These are phyloP conservation scores for Aegilops longissima DNA, from an alignment of 176 grass and related monocot species.

Conservation along the genomic window DNA sequence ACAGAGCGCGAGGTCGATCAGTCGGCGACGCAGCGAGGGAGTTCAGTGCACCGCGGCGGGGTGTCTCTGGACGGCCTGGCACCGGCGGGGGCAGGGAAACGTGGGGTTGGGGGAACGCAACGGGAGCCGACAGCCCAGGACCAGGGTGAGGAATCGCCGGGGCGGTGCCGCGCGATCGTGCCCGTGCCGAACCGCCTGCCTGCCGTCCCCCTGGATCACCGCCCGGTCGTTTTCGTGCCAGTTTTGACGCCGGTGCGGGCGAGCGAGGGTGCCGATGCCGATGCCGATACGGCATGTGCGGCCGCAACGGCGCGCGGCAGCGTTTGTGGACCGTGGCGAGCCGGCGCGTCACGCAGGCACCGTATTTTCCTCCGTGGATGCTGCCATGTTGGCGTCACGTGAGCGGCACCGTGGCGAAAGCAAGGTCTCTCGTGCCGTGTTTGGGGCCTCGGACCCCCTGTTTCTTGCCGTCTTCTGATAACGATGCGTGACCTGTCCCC, in stretches of 20 bases:
- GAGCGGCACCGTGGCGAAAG: constrained; percentile 6
- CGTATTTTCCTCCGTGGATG: neutral
- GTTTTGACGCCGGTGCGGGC: neutral
- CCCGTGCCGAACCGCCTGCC: neutral
- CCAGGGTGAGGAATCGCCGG: constrained; percentile 6
- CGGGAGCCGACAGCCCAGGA: constrained; percentile 16
- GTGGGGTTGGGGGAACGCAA: constrained; percentile 12
- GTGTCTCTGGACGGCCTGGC: constrained; percentile 30
- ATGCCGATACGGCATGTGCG: constrained; percentile 29
- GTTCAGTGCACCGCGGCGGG: neutral
- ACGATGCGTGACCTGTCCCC: constrained; percentile 19
- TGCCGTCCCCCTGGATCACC: neutral
- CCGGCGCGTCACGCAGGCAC: constrained; percentile 12
- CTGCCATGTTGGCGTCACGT: constrained; percentile 29
- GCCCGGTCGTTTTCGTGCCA: constrained; percentile 17
- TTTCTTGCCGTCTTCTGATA: constrained; percentile 23
- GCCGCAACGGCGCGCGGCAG: constrained; percentile 6
- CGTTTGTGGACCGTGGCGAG: constrained; percentile 2
- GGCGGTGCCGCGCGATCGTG: neutral
- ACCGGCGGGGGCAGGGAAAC: constrained; percentile 35
- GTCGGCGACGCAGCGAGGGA: neutral
- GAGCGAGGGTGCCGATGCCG: neutral
- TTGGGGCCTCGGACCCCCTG: neutral
- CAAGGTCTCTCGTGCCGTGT: constrained; percentile 12
- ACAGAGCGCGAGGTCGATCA: neutral